Base-by-base conservation (phyloP, 129 eudicot species). In the Flaveria sonorensis region DNA sequence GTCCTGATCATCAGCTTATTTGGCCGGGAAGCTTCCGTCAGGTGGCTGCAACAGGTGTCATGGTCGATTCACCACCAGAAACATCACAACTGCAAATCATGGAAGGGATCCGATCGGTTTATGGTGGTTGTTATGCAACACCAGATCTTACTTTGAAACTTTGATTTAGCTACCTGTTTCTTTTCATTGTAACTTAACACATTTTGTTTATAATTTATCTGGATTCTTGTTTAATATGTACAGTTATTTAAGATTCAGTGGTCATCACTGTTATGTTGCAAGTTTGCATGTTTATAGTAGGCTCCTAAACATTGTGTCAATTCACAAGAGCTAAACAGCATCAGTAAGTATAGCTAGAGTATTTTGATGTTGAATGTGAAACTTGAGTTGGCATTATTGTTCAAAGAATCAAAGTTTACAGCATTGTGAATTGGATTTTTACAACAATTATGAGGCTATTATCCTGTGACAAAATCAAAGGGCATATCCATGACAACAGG, bases 11-110 rank as follows among this genome's bases (percentile, higher is more conserved):
- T 50, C 83, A 65, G 51, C 19, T 84, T n/a, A 2, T 82, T 32
- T 87, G 92, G 92, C 88, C 92, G 0, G 92, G 92, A 39, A 84
- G 92, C 75, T 87, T 84, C 50, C 84, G 81, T 13, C 82, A 81
- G 56, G 83, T 83, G 46, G 62, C 78, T 32, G 79, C 75, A 73
- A 73, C 76, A 21, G 79, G 50, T 10, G 40, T 32, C 39, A 55
- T 5, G 40, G 69, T 63, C 50, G 79, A 59, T 64, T 65, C 77
- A 51, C 59, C 40, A 1, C 40, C 40, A 36, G 40, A 64, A 43
- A 46, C 60, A 43, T 55, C 76, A 16, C 47, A 20, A 50, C 23
- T 18, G 59, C 69, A 78, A 48, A 14, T 72, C 18, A 6, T 59
- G 56, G 87, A 86, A 46, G 57, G 39, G 59, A 36, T 71, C 14